A percentile compares a stretch with the other conserved stretches of the same genome.
phyloP scores from a whole-genome alignment of 192 early-diverging fungal species.

The Coemansia sp. region DNA sequence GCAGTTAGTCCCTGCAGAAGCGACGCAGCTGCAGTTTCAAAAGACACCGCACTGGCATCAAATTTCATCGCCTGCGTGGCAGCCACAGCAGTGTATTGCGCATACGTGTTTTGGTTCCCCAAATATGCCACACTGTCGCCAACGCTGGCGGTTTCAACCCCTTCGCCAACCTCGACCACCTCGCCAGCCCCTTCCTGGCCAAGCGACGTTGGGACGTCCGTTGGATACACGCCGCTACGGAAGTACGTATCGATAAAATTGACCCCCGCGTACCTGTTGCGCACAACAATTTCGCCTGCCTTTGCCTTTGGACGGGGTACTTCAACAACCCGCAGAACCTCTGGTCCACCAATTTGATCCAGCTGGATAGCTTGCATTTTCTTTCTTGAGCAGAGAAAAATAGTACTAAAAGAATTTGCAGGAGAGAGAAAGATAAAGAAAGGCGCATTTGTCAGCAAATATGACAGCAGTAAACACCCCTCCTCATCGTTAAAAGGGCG shows the following conservation, averaged over 20 bases:
- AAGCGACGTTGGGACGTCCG: constrained; percentile 63
- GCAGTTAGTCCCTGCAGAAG: constrained; percentile 85
- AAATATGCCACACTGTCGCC: constrained; percentile 85
- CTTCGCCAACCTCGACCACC: constrained; percentile 73
- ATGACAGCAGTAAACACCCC: too few species aligned
- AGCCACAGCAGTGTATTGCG: constrained; percentile 67
- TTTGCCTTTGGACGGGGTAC: constrained; percentile 55
- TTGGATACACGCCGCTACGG: constrained; percentile 73
- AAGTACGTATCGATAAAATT: constrained; percentile 94
- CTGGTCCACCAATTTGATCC: constrained; percentile 57
- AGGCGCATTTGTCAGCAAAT: neutral
- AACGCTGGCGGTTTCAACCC: constrained; percentile 59
- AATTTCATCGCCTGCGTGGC: constrained; percentile 49
- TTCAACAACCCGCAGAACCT: constrained; percentile 57
- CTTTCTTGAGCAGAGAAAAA: neutral
- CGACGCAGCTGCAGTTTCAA: constrained; percentile 64
- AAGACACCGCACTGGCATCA: constrained; percentile 53
- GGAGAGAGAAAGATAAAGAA: neutral
- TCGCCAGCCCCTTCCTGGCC: constrained; percentile 83
- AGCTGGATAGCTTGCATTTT: constrained; percentile 57
- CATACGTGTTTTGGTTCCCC: constrained; percentile 60
- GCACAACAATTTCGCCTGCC: constrained; percentile 66
- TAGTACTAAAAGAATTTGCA: neutral
- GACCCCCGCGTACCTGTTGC: constrained; percentile 74
- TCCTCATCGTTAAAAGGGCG: too few species aligned